Conservation (phyloP, 179 eudicot genomes). For the Vitellaria paradoxa region DNA sequence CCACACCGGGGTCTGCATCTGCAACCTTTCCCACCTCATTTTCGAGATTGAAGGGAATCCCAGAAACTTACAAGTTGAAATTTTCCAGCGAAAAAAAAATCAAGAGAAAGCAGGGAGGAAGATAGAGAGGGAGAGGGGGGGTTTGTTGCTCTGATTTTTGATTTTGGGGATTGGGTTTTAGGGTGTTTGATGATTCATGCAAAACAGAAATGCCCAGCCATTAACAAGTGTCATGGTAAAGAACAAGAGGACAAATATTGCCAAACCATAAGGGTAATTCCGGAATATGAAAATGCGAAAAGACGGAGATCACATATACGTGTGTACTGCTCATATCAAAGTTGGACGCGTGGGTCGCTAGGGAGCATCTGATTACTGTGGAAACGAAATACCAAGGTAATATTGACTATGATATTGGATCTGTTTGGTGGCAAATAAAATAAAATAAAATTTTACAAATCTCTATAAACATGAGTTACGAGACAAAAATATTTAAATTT, state of each 20-base stretch:
- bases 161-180: not conserved
- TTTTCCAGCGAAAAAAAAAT: not conserved
- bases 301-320: not conserved
- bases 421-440: no score
- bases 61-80: not conserved
- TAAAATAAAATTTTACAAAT: no score
- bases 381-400: no score
- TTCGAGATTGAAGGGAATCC: slow-evolving; percentile 1
- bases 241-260: not conserved
- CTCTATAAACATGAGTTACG: no score
- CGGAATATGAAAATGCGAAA: not conserved
- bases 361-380: no score
- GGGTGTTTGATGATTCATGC: slow-evolving; percentile 15
- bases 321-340: no score
- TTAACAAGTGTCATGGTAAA: slow-evolving; percentile 21
- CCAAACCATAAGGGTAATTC: slow-evolving; percentile 7
- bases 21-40: slow-evolving; percentile 86
- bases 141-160: not conserved
- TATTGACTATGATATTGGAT: no score
- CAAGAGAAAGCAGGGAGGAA: not conserved
- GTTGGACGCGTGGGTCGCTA: no score
- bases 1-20: slow-evolving; percentile 17
- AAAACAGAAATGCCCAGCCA: slow-evolving; percentile 9
- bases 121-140: not conserved
- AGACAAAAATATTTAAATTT: no score